A percentile compares a stretch with the other conserved stretches of the same genome.
These are phyloP conservation scores for Ceratocystiopsis minuta DNA, from an alignment of 2,329 filamentous ascomycete species.

Conservation along the genomic window DNA sequence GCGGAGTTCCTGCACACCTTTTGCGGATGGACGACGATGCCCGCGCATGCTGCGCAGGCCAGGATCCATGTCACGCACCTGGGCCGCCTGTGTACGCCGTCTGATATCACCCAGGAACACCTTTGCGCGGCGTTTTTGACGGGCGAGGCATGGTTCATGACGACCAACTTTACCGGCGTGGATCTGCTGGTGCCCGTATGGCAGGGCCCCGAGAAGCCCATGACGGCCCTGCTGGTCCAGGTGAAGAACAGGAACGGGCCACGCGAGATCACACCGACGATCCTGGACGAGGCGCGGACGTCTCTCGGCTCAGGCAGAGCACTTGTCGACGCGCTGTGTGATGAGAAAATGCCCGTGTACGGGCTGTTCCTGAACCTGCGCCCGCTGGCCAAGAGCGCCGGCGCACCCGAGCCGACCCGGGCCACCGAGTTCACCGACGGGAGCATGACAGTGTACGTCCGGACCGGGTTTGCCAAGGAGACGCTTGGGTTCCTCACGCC, in stretches of 20 bases:
- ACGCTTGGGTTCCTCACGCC: background rate
- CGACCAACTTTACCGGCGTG: background rate
- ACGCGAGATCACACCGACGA: background rate
- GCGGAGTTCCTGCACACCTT: background rate
- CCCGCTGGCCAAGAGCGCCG: background rate
- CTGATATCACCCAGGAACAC: background rate
- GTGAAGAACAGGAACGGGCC: background rate
- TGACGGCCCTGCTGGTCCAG: background rate
- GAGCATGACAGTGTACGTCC: background rate
- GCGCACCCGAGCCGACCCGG: background rate
- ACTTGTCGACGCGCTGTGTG: background rate
- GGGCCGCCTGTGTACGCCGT: background rate
- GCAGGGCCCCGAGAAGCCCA: background rate
- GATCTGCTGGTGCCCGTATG: constrained; percentile 1
- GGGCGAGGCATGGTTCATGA: background rate
- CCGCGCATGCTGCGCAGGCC: background rate
- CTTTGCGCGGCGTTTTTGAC: background rate
- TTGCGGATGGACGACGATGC: background rate
- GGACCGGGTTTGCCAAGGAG: background rate
- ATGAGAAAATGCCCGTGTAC: background rate
- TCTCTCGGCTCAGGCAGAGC: background rate
- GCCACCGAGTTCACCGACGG: background rate
- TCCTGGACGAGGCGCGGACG: background rate
- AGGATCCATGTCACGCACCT: background rate
- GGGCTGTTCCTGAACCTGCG: background rate